Percentiles rank a stretch among this genome's conserved stretches.
Evolutionary conservation across 805 yeast species (phyloP).

Genomic region (Candida manassasensis): DNA sequence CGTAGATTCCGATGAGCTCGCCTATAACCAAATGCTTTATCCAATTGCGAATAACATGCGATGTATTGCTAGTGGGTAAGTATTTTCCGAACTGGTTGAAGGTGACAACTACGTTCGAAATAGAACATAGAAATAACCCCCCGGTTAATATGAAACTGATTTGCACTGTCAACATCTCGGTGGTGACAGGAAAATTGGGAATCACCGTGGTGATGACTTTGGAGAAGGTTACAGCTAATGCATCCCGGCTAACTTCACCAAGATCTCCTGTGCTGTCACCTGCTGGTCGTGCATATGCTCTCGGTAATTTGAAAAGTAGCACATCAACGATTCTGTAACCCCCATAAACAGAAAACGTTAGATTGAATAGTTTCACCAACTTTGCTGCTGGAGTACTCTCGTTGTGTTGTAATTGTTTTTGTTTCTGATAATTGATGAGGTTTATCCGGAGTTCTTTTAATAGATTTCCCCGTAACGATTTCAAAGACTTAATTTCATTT

Average conservation of each 20-base stretch:
- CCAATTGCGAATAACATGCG: slow-evolving; percentile 23
- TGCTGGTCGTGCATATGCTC: slow-evolving; percentile 6
- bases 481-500: slow-evolving; percentile 37
- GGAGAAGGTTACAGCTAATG: slow-evolving; percentile 47
- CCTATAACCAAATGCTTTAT: slow-evolving; percentile 34
- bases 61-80: slow-evolving; percentile 15
- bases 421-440: slow-evolving; percentile 13
- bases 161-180: slow-evolving; percentile 39
- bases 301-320: slow-evolving; percentile 37
- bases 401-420: slow-evolving; percentile 7
- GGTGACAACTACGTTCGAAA: slow-evolving; percentile 60
- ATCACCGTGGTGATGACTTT: slow-evolving; percentile 28
- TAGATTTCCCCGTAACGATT: slow-evolving; percentile 23
- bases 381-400: slow-evolving; percentile 5
- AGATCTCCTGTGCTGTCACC: slow-evolving; percentile 5
- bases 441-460: slow-evolving; percentile 26
- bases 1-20: slow-evolving; percentile 47
- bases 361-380: slow-evolving; percentile 15
- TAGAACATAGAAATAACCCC: slow-evolving; percentile 54
- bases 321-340: slow-evolving; percentile 43
- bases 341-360: slow-evolving; percentile 44
- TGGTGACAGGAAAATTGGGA: slow-evolving; percentile 25
- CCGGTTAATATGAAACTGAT: slow-evolving; percentile 53
- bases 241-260: slow-evolving; percentile 29
- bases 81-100: slow-evolving; percentile 46